These are phyloP conservation scores for Lachnellula willkommii DNA, from an alignment of 2,329 filamentous ascomycete species.

Conservation along the genomic window DNA sequence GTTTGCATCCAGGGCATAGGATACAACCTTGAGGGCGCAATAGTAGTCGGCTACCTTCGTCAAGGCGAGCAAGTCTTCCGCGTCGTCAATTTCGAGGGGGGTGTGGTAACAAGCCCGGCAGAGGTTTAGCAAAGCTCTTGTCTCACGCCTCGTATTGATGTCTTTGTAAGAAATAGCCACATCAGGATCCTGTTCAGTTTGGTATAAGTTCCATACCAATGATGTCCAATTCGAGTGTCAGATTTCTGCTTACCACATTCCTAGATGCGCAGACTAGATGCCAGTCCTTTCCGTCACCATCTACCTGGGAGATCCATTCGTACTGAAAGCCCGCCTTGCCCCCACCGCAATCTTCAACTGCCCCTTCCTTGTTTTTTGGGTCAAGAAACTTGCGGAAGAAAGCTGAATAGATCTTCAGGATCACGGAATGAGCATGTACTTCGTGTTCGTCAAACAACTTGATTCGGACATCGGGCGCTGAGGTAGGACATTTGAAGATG, in stretches of 20 bases:
- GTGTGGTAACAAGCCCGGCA: background rate
- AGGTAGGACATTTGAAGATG: background rate
- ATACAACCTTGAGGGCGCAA: background rate
- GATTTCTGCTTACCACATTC: background rate
- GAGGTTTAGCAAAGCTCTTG: background rate
- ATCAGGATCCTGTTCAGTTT: too few relatives aligned
- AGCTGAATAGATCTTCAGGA: background rate
- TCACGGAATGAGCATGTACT: background rate
- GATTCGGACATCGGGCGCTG: background rate
- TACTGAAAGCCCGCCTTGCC: background rate
- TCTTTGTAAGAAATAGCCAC: background rate
- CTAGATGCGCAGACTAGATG: background rate
- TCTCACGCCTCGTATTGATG: background rate
- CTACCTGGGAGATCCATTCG: background rate
- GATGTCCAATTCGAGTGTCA: too few relatives aligned
- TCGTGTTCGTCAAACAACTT: background rate
- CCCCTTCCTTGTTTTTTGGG: background rate
- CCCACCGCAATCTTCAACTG: too few relatives aligned
- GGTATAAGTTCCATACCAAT: too few relatives aligned
- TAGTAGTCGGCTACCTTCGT: background rate
- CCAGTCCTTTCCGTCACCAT: background rate
- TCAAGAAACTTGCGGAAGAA: conserved; percentile 6
- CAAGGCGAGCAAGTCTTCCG: background rate
- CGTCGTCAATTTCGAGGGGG: background rate
- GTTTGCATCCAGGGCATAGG: background rate